Conservation (phyloP, 805 yeast species). For the Barnettozyma vustinii region DNA sequence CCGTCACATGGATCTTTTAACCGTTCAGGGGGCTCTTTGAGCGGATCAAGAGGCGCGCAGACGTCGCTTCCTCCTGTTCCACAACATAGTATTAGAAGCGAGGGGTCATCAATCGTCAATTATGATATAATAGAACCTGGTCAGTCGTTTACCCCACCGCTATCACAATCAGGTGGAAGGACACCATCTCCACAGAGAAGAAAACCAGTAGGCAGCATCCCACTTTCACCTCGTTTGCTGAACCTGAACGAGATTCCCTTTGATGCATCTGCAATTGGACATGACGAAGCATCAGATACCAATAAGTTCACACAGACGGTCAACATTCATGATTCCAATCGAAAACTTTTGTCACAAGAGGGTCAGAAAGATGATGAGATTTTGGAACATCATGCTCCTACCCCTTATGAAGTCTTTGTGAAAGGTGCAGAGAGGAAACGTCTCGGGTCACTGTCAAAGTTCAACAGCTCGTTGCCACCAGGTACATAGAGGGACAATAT, state of each 20-base stretch:
- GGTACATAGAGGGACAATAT: neutral
- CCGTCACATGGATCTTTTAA: constrained; percentile 22
- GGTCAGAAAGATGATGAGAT: constrained; percentile 27
- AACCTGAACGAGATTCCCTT: constrained; percentile 19
- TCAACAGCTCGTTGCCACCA: constrained; percentile 20
- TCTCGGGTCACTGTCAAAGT: constrained; percentile 17
- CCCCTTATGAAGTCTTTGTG: constrained; percentile 34
- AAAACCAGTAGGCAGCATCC: constrained; percentile 15
- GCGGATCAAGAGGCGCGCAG: constrained; percentile 3
- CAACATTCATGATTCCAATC: constrained; percentile 9
- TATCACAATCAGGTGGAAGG: neutral
- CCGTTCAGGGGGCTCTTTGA: constrained; percentile 1
- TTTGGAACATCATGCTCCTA: constrained; percentile 38
- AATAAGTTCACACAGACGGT: constrained; percentile 1
- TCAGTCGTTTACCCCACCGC: neutral
- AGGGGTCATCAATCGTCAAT: constrained; percentile 4
- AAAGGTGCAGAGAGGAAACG: constrained; percentile 4
- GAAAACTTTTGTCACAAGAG: neutral
- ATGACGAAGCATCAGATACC: neutral
- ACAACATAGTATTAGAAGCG: constrained; percentile 4
- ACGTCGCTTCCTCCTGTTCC: constrained; percentile 14
- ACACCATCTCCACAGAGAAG: constrained; percentile 18
- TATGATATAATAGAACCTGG: constrained; percentile 21
- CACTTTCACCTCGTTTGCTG: constrained; percentile 10
- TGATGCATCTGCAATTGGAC: constrained; percentile 17